phyloP scores from a whole-genome alignment of 805 yeast genomes.

The Candida glaebosa region DNA sequence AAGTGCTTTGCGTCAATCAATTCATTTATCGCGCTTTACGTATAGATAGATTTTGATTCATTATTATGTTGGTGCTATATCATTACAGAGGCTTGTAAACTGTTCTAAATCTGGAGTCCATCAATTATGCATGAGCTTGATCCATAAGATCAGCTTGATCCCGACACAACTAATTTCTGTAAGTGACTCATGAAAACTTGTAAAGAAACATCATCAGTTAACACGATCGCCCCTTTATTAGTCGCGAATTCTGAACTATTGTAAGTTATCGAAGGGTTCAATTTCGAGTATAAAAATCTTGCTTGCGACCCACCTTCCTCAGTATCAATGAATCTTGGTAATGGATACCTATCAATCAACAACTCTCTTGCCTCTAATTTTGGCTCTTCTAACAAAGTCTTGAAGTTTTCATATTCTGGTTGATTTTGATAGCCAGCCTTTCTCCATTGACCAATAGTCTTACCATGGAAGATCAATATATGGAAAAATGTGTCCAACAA shows the following conservation, averaged over 20 bases:
- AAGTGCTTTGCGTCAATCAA: no score
- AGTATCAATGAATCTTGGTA: slow-evolving; percentile 95
- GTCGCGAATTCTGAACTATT: slow-evolving; percentile 51
- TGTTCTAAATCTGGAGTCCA: no score
- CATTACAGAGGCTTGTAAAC: no score
- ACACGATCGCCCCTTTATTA: slow-evolving; percentile 67
- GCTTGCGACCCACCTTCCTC: slow-evolving; percentile 99
- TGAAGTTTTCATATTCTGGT: slow-evolving; percentile 85
- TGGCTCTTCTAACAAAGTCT: slow-evolving; percentile 82
- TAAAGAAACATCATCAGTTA: slow-evolving; percentile 93
- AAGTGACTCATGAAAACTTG: slow-evolving; percentile 95
- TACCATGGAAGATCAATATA: slow-evolving; percentile 92
- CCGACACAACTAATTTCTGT: slow-evolving; percentile 79
- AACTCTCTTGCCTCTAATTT: slow-evolving; percentile 89
- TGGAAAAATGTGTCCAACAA: slow-evolving; percentile 95
- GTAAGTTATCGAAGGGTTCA: slow-evolving; percentile 89
- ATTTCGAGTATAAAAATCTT: slow-evolving; percentile 88
- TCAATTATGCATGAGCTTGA: no score
- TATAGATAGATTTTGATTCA: no score
- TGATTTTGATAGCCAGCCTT: slow-evolving; percentile 91
- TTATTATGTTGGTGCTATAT: no score
- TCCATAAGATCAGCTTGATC: slow-evolving; percentile 31
- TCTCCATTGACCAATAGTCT: slow-evolving; percentile 94
- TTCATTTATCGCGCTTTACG: no score
- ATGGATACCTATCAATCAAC: slow-evolving; percentile 90